A percentile compares a stretch with the other conserved stretches of the same genome.
These are phyloP conservation scores for Cajanus cajan DNA, from an alignment of 306 rosid genomes.

Conservation along the genomic window DNA sequence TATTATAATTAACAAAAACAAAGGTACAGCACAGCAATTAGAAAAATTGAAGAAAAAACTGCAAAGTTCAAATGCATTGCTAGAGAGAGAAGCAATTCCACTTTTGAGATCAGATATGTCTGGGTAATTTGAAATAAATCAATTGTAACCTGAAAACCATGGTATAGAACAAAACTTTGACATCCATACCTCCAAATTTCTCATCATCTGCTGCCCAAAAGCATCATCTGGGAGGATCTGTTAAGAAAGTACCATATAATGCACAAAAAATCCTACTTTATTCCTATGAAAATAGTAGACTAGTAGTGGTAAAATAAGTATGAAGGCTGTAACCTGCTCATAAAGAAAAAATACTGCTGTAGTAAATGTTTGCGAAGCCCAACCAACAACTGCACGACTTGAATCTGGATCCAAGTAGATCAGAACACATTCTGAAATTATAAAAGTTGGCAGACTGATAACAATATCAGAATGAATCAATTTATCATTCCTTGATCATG, in stretches of 20 bases:
- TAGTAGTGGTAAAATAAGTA: background rate
- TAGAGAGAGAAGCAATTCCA: background rate
- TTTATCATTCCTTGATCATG: conserved; percentile 24
- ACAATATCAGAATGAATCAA: conserved; percentile 63
- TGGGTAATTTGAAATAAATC: conserved; percentile 4
- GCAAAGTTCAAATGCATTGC: background rate
- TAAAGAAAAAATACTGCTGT: conserved; percentile 85
- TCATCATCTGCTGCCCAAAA: conserved; percentile 94
- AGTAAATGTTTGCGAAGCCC: conserved; percentile 79
- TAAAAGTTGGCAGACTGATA: conserved; percentile 99
- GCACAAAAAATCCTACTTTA: conserved; percentile 25
- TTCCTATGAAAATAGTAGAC: background rate
- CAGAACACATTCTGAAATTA: conserved; percentile 99
- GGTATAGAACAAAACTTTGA: background rate
- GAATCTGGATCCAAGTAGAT: conserved; percentile 96
- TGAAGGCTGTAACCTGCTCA: conserved; percentile 74
- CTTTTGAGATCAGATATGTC: conserved; percentile 12
- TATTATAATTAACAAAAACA: background rate
- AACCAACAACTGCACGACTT: conserved; percentile 64
- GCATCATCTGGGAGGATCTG: conserved; percentile 96
- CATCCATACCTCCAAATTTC: conserved; percentile 80
- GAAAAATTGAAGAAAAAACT: background rate
- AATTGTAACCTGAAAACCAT: background rate
- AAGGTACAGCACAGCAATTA: background rate
- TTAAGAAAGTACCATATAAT: conserved; percentile 33